Conservation (phyloP, 2,329 filamentous ascomycete species). For the Ophiosphaerella narmari region DNA sequence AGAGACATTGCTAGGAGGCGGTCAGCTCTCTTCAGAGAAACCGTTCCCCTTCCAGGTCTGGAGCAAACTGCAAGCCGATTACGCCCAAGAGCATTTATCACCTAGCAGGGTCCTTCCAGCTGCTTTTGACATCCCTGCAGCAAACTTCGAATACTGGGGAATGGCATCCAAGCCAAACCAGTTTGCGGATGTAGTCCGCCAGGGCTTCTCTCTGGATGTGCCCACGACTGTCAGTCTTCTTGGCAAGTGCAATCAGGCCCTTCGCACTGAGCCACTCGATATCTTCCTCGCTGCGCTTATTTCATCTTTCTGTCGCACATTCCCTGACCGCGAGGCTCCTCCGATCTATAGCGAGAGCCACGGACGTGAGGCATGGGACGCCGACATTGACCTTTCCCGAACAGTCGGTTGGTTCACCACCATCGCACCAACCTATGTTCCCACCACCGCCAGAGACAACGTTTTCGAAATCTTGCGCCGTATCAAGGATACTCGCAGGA, state of each 20-base stretch:
- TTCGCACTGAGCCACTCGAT: conserved; percentile 53
- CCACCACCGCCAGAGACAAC: conserved; percentile 35
- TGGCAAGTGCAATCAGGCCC: conserved; percentile 41
- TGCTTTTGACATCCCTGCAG: conserved; percentile 14
- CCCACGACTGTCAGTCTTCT: conserved; percentile 12
- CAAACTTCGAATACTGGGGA: conserved; percentile 27
- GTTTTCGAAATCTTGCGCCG: conserved; percentile 29
- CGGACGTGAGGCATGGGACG: conserved; percentile 37
- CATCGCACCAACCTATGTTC: conserved; percentile 29
- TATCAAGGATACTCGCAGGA: conserved; percentile 52
- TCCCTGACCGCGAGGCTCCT: conserved; percentile 52
- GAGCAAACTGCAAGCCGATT: conserved; percentile 12
- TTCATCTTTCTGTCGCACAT: conserved; percentile 55
- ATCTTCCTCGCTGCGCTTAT: conserved; percentile 28
- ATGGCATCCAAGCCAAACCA: conserved; percentile 15
- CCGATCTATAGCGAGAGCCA: conserved; percentile 34
- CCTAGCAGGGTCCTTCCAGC: background rate
- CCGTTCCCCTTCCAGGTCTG: conserved; percentile 18
- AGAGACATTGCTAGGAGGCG: conserved; percentile 26
- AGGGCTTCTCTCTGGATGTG: conserved; percentile 9
- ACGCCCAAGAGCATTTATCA: background rate
- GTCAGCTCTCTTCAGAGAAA: no score
- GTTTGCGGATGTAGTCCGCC: conserved; percentile 10
- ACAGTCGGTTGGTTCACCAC: conserved; percentile 33
- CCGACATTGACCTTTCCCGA: conserved; percentile 22